Percentiles rank a stretch among this genome's conserved stretches.
Evolutionary conservation across 73 alveolate species (phyloP).

Genomic region (Uronychia binucleata): DNA sequence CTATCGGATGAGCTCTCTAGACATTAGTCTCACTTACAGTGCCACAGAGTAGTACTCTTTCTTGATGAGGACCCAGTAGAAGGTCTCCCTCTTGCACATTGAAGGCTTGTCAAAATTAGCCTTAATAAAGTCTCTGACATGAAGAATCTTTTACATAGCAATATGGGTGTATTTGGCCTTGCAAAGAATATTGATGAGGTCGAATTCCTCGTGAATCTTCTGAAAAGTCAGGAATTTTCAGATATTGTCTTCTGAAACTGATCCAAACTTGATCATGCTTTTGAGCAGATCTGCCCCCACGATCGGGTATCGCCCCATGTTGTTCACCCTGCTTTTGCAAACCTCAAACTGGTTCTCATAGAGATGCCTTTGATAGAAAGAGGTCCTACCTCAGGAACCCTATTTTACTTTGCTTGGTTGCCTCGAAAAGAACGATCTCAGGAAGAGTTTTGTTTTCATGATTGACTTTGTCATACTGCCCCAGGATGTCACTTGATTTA

Average conservation of each 20-base stretch:
- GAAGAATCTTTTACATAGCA: background rate
- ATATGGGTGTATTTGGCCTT: background rate
- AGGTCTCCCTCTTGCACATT: background rate
- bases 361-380: background rate
- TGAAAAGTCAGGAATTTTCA: background rate
- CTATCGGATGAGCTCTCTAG: background rate
- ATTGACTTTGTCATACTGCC: background rate
- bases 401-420: background rate
- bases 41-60: background rate
- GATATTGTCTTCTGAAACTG: background rate
- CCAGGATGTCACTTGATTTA: too few relatives aligned
- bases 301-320: background rate
- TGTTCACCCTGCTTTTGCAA: background rate
- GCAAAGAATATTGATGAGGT: background rate
- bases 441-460: background rate
- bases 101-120: background rate
- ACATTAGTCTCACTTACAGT: background rate
- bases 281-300: background rate
- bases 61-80: background rate
- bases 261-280: background rate
- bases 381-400: background rate
- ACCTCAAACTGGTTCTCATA: background rate
- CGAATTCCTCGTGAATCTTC: background rate
- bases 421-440: background rate
- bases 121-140: background rate